phyloP scores from a whole-genome alignment of 2,329 filamentous ascomycete genomes.

The Emydomyces testavorans region DNA sequence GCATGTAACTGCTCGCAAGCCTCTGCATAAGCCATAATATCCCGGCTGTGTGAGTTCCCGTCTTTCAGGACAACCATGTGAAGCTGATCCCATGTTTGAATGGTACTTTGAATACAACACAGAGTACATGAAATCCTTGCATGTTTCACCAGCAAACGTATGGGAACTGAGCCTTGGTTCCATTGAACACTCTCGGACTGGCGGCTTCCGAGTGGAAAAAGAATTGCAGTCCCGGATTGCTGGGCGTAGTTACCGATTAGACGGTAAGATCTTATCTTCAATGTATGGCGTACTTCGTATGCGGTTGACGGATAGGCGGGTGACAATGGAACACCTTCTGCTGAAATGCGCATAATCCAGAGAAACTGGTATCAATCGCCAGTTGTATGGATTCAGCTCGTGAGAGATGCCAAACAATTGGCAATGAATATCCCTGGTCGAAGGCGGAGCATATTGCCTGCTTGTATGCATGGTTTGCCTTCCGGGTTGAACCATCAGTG shows the following conservation, averaged over 20 bases:
- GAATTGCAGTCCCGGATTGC: not conserved
- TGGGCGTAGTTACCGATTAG: not conserved
- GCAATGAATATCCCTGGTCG: too few relatives aligned
- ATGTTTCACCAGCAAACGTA: not conserved
- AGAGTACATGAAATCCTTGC: too few relatives aligned
- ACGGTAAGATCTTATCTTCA: not conserved
- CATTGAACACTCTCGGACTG: not conserved
- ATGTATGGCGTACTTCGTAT: too few relatives aligned
- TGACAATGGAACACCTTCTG: too few relatives aligned
- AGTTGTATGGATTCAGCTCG: too few relatives aligned
- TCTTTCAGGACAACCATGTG: not conserved
- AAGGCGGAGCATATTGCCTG: too few relatives aligned
- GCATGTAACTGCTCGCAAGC: too few relatives aligned
- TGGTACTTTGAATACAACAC: not conserved
- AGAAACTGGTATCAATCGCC: too few relatives aligned
- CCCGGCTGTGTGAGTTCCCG: not conserved
- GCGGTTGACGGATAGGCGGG: too few relatives aligned
- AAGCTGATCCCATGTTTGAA: not conserved
- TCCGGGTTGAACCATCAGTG: not conserved
- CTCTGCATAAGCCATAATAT: not conserved
- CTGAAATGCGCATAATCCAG: too few relatives aligned
- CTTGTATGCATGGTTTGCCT: not conserved
- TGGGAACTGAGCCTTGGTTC: not conserved
- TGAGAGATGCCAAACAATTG: too few relatives aligned
- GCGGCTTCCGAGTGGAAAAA: not conserved